Base-by-base conservation (phyloP, 1,284 basidiomycete genomes). In the Fomitopsis schrenkii region DNA sequence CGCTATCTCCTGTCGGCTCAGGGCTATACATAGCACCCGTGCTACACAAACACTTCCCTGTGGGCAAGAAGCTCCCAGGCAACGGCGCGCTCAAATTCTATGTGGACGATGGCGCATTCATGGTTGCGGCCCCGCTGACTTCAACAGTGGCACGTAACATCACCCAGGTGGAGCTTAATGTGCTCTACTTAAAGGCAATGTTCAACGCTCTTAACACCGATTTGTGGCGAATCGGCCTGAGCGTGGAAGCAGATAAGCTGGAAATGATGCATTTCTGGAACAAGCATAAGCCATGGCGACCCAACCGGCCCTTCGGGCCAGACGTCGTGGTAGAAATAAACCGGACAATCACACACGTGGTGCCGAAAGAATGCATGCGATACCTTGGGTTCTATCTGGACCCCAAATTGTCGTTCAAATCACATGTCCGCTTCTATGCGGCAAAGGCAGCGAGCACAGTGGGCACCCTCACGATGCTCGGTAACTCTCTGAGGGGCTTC, bases 371-470 rank as follows among this genome's bases (percentile, higher is more conserved):
- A 0, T 19, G n/a, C 1, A 59, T 62, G 14, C 50, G 65, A 4
- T 77, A 75, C 70, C 72, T 79, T 0, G 74, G 76, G 6, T 68
- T 71, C 44, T 70, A 61, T 36, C 64, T 75, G 2, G 70, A 74
- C 48, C 58, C 61, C 0, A 59, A 65, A 17, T 72, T 77, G 2
- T 26, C 15, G 0, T 76, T 75, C 61, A 60, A 64, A 22, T 59
- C 65, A 4, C 75, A 76, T 44, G 62, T 74, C 2, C 22, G 22
- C 22, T 22, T 22, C 22, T 22, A 22, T 22, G 22, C 22, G 22
- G 22, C 22, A 22, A 22, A 22, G 22, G 22, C 22, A 2, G 22
- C 22, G 22, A 22, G 22, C 22, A 22, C 22, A 2, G 22, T 22
- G 22, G 22, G 22, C 1, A 22, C 22, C 2, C 22, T 22, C 22